Conservation (phyloP, 2,329 filamentous ascomycete species). For the Emmonsiellopsis sp. region DNA sequence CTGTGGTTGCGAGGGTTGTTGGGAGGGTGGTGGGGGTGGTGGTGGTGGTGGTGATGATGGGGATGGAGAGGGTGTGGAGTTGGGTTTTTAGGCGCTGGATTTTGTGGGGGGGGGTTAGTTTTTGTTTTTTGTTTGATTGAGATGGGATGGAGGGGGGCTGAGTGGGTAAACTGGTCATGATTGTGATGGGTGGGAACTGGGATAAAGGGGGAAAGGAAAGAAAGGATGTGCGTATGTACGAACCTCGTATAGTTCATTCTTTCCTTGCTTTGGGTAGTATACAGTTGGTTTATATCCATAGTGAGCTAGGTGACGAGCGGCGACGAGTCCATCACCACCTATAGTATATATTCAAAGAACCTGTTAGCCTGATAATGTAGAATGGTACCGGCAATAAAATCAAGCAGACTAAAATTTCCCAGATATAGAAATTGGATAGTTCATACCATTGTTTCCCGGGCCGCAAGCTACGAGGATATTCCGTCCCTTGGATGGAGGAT, state of each 20-base stretch:
- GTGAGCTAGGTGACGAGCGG: slow-evolving; percentile 80
- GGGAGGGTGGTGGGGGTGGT: slow-evolving; percentile 59
- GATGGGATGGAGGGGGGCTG: slow-evolving; percentile 15
- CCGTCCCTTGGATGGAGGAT: slow-evolving; percentile 62
- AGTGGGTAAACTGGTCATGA: too few relatives aligned
- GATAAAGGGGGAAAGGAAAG: slow-evolving; percentile 4
- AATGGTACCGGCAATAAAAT: neutral
- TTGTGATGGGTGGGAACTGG: slow-evolving; percentile 3
- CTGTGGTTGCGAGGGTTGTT: slow-evolving; percentile 54
- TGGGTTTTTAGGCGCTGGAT: slow-evolving; percentile 70
- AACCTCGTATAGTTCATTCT: slow-evolving; percentile 83
- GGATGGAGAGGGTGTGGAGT: slow-evolving; percentile 70
- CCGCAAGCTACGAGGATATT: slow-evolving; percentile 84
- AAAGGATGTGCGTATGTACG: slow-evolving; percentile 7
- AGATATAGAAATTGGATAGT: neutral
- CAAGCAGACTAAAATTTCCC: neutral
- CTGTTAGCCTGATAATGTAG: neutral
- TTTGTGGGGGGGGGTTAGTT: neutral
- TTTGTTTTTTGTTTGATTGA: neutral
- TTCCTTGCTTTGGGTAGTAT: slow-evolving; percentile 88
- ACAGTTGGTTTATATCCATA: slow-evolving; percentile 85
- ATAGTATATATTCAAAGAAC: neutral
- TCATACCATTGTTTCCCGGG: slow-evolving; percentile 56
- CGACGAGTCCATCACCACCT: slow-evolving; percentile 92
- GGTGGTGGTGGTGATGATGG: slow-evolving; percentile 59